Evolutionary conservation across 805 yeast species (phyloP).

Genomic region (Ogataea nonfermentans): DNA sequence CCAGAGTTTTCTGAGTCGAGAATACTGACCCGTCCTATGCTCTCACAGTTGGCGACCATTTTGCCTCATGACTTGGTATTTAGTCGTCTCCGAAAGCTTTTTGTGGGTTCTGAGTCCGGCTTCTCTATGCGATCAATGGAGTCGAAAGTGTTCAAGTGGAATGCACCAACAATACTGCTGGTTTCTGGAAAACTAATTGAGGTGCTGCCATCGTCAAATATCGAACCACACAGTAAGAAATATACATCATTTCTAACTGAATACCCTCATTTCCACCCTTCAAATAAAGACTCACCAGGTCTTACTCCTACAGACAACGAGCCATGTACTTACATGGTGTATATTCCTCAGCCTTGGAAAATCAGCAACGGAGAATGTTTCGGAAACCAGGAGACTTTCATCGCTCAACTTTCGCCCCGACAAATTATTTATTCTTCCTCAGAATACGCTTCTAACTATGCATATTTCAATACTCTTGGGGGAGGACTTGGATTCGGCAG

Average conservation of each 20-base stretch:
- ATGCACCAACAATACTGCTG: constrained; percentile 74
- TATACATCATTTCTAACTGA: constrained; percentile 50
- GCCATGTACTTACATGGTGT: constrained; percentile 57
- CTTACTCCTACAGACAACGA: constrained; percentile 30
- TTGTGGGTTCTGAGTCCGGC: constrained; percentile 73
- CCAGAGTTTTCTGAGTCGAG: constrained; percentile 29
- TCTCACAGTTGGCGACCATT: constrained; percentile 40
- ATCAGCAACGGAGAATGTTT: constrained; percentile 67
- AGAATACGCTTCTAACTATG: constrained; percentile 30
- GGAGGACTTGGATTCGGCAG: constrained; percentile 85
- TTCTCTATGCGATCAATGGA: constrained; percentile 88
- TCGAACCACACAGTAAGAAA: constrained; percentile 41
- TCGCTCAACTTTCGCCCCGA: constrained; percentile 67
- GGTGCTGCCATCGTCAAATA: constrained; percentile 13
- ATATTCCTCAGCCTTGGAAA: constrained; percentile 73
- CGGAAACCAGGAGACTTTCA: constrained; percentile 57
- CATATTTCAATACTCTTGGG: constrained; percentile 70
- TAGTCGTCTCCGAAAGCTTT: constrained; percentile 56
- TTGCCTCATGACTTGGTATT: constrained; percentile 41
- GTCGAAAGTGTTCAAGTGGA: constrained; percentile 83
- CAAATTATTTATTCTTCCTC: constrained; percentile 49
- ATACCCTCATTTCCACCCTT: constrained; percentile 41
- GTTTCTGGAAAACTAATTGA: constrained; percentile 61
- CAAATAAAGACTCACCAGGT: constrained; percentile 11
- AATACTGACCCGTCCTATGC: constrained; percentile 37